A percentile compares a stretch with the other conserved stretches of the same genome.
phyloP scores from a whole-genome alignment of 2,329 filamentous ascomycete species.

The Colletotrichum salicis region DNA sequence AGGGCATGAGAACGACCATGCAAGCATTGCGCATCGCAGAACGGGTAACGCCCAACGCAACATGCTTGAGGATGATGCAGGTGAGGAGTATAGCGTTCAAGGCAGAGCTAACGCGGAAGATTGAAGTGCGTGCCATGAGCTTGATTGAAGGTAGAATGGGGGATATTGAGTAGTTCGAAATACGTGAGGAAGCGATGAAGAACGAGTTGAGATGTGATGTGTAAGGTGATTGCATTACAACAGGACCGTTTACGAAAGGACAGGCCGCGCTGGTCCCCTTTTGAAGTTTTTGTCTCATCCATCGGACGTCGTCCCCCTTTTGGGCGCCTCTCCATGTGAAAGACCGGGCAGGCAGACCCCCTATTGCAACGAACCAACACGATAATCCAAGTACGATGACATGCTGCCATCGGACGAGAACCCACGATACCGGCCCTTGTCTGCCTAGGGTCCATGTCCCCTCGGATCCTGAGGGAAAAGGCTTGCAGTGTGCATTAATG shows the following conservation, averaged over 20 bases:
- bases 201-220: neutral
- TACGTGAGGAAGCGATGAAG: neutral
- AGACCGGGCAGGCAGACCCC: neutral
- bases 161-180: neutral
- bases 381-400: neutral
- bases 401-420: neutral
- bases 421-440: neutral
- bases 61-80: conserved; percentile 34
- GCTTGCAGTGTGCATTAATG: neutral
- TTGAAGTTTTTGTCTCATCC: conserved; percentile 10
- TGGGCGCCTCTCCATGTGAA: neutral
- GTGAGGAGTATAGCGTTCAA: conserved; percentile 19
- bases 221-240: neutral
- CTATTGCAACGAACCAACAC: neutral
- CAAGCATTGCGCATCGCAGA: conserved; percentile 18
- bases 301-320: neutral
- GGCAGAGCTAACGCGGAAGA: conserved; percentile 25
- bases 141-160: neutral
- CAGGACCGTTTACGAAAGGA: neutral
- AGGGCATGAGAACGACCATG: conserved; percentile 25
- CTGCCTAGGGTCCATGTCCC: too few species aligned
- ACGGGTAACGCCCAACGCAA: conserved; percentile 15
- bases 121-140: conserved; percentile 13
- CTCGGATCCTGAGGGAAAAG: neutral
- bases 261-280: neutral